phyloP scores from a whole-genome alignment of 345 rosid species.

The Turnera subulata region DNA sequence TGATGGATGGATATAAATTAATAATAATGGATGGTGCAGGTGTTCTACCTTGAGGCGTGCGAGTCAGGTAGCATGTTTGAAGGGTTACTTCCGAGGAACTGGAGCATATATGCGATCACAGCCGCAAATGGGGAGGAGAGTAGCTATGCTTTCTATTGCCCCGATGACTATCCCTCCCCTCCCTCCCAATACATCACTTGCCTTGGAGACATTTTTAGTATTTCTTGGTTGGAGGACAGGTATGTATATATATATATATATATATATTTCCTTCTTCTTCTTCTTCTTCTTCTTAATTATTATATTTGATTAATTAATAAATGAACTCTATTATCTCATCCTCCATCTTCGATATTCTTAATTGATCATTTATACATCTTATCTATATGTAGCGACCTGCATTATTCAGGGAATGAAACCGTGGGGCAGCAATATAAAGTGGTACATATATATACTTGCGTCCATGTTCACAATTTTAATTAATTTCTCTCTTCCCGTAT shows the following conservation, averaged over 20 bases:
- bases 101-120: constrained; percentile 50
- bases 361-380: neutral
- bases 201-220: constrained; percentile 65
- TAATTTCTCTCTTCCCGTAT: too few relatives aligned
- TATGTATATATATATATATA: too few relatives aligned
- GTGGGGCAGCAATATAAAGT: constrained; percentile 41
- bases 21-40: too few relatives aligned
- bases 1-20: neutral
- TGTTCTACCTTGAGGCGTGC: constrained; percentile 63
- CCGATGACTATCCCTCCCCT: constrained; percentile 16
- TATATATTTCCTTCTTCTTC: too few relatives aligned
- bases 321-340: too few relatives aligned
- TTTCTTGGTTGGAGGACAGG: constrained; percentile 89
- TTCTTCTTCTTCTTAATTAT: too few relatives aligned
- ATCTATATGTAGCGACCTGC: constrained; percentile 39
- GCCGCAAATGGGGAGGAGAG: constrained; percentile 50
- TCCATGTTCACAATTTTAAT: neutral
- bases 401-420: constrained; percentile 51
- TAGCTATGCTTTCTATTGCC: constrained; percentile 55
- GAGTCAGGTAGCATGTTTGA: constrained; percentile 65
- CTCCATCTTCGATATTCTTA: too few relatives aligned
- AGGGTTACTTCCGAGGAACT: constrained; percentile 40
- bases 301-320: too few relatives aligned
- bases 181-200: constrained; percentile 36
- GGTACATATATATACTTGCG: constrained; percentile 16